phyloP scores from a whole-genome alignment of 495 filamentous ascomycete species.

The Polyplosphaeria fusca region DNA sequence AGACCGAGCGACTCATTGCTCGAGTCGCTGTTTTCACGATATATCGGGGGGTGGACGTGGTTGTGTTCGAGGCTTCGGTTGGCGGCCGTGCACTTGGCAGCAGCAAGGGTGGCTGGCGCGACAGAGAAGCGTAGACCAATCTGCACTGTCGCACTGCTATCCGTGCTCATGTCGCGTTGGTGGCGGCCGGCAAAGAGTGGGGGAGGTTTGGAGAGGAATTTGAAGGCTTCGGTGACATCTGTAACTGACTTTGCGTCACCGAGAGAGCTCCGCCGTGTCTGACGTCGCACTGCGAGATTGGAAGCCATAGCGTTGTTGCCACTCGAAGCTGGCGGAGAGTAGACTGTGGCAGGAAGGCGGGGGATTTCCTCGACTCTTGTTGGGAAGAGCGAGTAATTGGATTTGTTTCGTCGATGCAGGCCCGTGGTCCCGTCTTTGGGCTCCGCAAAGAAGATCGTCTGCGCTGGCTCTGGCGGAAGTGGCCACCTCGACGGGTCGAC shows the following conservation, averaged over 20 bases:
- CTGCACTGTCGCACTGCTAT: slow-evolving; percentile 36
- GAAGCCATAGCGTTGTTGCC: background rate
- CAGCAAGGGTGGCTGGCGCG: slow-evolving; percentile 33
- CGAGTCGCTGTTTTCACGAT: slow-evolving; percentile 27
- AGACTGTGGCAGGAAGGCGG: slow-evolving; percentile 34
- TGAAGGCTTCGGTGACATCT: slow-evolving; percentile 32
- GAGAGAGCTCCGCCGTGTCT: slow-evolving; percentile 16
- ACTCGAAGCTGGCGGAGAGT: slow-evolving; percentile 26
- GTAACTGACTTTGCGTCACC: slow-evolving; percentile 29
- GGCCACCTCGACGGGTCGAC: slow-evolving; percentile 33
- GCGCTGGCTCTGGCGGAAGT: slow-evolving; percentile 27
- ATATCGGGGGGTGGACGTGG: slow-evolving; percentile 1
- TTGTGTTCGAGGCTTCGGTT: background rate
- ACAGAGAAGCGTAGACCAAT: slow-evolving; percentile 37
- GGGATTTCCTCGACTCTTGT: slow-evolving; percentile 33
- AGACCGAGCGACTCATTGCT: slow-evolving; percentile 22
- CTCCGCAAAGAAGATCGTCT: slow-evolving; percentile 1
- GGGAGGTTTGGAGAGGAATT: slow-evolving; percentile 19
- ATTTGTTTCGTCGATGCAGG: slow-evolving; percentile 29
- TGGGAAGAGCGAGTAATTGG: slow-evolving; percentile 34
- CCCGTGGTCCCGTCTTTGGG: slow-evolving; percentile 7
- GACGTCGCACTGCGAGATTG: slow-evolving; percentile 20
- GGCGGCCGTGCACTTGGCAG: slow-evolving; percentile 25
- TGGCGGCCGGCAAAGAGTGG: slow-evolving; percentile 17
- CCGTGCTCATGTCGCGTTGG: slow-evolving; percentile 24